Percentiles rank a stretch among this genome's conserved stretches.
Evolutionary conservation across 2,329 filamentous ascomycete species (phyloP).

Genomic region (Aspergillus pseudoglaucus): DNA sequence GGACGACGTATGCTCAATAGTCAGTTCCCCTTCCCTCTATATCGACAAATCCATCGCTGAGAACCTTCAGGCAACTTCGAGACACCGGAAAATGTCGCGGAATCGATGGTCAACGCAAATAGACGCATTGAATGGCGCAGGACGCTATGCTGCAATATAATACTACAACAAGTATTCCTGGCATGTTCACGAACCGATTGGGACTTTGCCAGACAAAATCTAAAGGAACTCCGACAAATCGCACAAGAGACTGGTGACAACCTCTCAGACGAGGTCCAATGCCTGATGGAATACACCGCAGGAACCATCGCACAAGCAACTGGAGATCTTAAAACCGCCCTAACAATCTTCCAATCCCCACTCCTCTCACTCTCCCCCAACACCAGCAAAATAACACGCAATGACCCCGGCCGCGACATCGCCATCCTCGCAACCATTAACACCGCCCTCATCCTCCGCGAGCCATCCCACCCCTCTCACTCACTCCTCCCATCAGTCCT

Average conservation of each 20-base stretch:
- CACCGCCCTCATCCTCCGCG: constrained; percentile 65
- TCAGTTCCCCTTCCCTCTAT: constrained; percentile 17
- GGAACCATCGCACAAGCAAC: constrained; percentile 72
- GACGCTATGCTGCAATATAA: constrained; percentile 61
- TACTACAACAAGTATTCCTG: constrained; percentile 64
- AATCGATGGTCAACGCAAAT: constrained; percentile 54
- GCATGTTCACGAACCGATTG: constrained; percentile 66
- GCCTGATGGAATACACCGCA: constrained; percentile 63
- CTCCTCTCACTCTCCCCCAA: constrained; percentile 49
- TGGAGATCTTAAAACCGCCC: constrained; percentile 63
- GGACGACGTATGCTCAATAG: constrained; percentile 48
- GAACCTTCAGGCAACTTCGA: constrained; percentile 27
- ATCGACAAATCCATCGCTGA: constrained; percentile 13
- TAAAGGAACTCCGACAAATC: constrained; percentile 49
- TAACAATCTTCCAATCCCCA: constrained; percentile 58
- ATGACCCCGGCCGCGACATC: constrained; percentile 56
- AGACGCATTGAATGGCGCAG: constrained; percentile 58
- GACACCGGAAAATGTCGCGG: constrained; percentile 36
- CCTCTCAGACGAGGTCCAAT: constrained; percentile 37
- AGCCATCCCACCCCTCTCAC: constrained; percentile 52
- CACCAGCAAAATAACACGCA: constrained; percentile 32
- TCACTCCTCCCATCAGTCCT: constrained; percentile 56
- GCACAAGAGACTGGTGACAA: constrained; percentile 38
- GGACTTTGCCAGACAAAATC: constrained; percentile 53
- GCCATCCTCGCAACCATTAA: constrained; percentile 60